Base-by-base conservation (phyloP, 23 red algal species). In the Gracilaria caudata region DNA sequence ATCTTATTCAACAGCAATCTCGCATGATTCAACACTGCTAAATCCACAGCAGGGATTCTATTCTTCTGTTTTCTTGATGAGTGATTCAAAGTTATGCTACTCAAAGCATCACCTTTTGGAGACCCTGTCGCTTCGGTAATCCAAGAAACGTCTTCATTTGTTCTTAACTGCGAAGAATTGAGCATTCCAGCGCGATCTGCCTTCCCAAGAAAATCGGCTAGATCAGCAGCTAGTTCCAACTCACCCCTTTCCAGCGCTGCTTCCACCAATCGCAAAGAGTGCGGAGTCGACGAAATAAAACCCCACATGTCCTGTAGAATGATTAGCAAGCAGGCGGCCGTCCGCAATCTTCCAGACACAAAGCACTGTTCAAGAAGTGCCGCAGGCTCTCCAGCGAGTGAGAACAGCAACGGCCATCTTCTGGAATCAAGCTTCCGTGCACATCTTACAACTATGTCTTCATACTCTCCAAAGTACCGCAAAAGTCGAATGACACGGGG, bases 391-490 rank as follows among this genome's bases (percentile, higher is more conserved):
- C 97, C 97, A 23, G 90, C 92, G 36, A 86, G 53, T 4, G 89
- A 85, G 75, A 99, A 99, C 37, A 99, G 84, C 10, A 89, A 38
- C 24, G 93, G 92, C 97, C 97, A 99, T 86, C 92, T 75, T 40
- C 94, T 94, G 29, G 90, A 82, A 64, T 99, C 97, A 40, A 95
- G 83, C 70, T 99, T 99, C 49, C 97, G 74, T n/a, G 97, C 93
- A 81, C 97, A 99, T 41, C 93, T 78, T 35, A 99, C 97, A 55
- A 99, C 92, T 7, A 99, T 82, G 77, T 99, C 97, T 75, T 99
- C 97, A 87, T 99, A 99, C 63, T 99, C 97, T n/a, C 97, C 97
- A 83, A 99, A 99, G 38, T 95, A 94, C 47, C 82, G 80, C 73
- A 95, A 64, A 19, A 99, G 66, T 24, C 56, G 61, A 81, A 99